Evolutionary conservation across 2,329 filamentous ascomycete genomes (phyloP).

Genomic region (Colletotrichum sp.): DNA sequence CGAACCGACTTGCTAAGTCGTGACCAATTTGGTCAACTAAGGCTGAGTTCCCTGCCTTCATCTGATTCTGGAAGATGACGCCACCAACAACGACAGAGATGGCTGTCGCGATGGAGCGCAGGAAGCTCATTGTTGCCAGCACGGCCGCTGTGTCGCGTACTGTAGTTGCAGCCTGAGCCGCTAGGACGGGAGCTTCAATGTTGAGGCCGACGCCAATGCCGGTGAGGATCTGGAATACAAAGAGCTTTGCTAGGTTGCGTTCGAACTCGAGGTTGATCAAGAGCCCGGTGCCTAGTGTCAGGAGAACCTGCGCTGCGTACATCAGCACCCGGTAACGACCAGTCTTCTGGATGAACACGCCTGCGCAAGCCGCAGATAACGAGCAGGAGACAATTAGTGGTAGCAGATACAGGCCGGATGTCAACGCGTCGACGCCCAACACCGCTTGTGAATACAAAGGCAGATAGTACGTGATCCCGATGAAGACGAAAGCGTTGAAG

Average conservation of each 20-base stretch:
- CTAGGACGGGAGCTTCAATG: slow-evolving; percentile 73
- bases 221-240: slow-evolving; percentile 66
- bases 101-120: slow-evolving; percentile 71
- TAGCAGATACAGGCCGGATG: slow-evolving; percentile 38
- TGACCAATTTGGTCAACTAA: not conserved
- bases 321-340: slow-evolving; percentile 70
- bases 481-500: slow-evolving; percentile 75
- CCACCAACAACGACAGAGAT: slow-evolving; percentile 75
- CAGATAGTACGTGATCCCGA: slow-evolving; percentile 58
- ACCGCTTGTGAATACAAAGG: slow-evolving; percentile 54
- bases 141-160: slow-evolving; percentile 70
- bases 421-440: slow-evolving; percentile 31
- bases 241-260: slow-evolving; percentile 60
- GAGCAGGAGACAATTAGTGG: slow-evolving; percentile 30
- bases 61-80: slow-evolving; percentile 79
- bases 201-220: slow-evolving; percentile 71
- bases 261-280: slow-evolving; percentile 66
- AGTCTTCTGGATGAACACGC: slow-evolving; percentile 59
- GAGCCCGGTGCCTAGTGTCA: slow-evolving; percentile 69
- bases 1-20: not conserved
- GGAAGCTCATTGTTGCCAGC: slow-evolving; percentile 70
- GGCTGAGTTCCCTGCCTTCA: slow-evolving; percentile 42
- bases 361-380: slow-evolving; percentile 22
- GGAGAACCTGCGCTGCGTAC: slow-evolving; percentile 60
- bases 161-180: slow-evolving; percentile 62